phyloP scores from a whole-genome alignment of 2,329 filamentous ascomycete genomes.

The Diplodia seriata region DNA sequence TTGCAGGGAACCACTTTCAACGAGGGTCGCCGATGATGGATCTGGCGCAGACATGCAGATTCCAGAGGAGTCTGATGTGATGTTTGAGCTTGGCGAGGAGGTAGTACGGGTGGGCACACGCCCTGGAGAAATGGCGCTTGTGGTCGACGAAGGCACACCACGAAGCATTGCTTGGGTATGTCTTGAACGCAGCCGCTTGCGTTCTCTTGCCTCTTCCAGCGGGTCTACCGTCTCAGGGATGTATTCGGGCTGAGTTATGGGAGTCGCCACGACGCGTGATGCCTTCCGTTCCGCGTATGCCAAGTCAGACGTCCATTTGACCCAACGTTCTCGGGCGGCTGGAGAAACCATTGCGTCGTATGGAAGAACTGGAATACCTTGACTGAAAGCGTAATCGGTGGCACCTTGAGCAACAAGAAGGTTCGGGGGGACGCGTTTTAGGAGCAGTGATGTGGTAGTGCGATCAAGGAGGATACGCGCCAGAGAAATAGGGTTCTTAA shows the following conservation, averaged over 20 bases:
- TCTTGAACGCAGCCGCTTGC: conserved; percentile 45
- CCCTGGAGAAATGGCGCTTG: not conserved
- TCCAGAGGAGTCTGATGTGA: conserved; percentile 8
- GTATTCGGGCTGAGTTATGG: conserved; percentile 13
- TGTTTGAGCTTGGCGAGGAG: conserved; percentile 5
- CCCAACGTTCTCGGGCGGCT: conserved; percentile 78
- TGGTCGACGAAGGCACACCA: conserved; percentile 33
- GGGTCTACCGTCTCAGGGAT: conserved; percentile 35
- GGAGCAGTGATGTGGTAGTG: conserved; percentile 76
- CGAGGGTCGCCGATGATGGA: not conserved
- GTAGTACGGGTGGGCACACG: not conserved
- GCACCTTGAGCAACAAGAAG: conserved; percentile 87
- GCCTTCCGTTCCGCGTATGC: conserved; percentile 63
- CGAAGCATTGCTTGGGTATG: conserved; percentile 48
- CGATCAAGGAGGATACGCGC: conserved; percentile 83
- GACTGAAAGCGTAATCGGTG: conserved; percentile 80
- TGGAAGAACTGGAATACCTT: conserved; percentile 75
- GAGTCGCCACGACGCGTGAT: conserved; percentile 37
- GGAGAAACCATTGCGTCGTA: conserved; percentile 81
- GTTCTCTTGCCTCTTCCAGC: conserved; percentile 42
- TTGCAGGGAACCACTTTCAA: not conserved
- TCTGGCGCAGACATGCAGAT: not conserved
- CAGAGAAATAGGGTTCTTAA: conserved; percentile 90
- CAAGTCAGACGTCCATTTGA: conserved; percentile 77
- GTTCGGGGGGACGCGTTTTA: conserved; percentile 90